Evolutionary conservation across 768 basidiomycete genomes (phyloP), one percentile per base, ranked within the genome.

Genomic region (Pleurotus cornucopiae): DNA sequence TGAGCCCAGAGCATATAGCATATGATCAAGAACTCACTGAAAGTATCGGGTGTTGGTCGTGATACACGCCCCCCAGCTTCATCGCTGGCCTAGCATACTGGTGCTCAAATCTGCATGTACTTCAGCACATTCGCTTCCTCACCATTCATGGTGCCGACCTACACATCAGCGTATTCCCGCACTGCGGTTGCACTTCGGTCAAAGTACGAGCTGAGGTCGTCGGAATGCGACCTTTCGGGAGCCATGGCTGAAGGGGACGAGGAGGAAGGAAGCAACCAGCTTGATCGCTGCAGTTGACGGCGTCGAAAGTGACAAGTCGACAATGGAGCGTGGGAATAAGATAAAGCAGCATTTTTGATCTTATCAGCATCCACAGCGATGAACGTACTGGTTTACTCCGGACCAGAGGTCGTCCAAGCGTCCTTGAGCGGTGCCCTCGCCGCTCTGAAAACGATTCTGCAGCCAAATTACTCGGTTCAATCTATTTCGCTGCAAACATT

Each of bases 381-480:
- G 85, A 83, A 91, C 69, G 85, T 91, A n/a, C 80, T 91, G 56
- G 76, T 90, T 52, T 89, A 88, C 67, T 69, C 81, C 49, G 86
- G 84, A 4, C 78, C 83, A 39, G 86, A 88, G 58, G 76, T 81
- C 6, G 68, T 80, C 7, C 73, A 76, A 40, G 66, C 75, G 30
- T 77, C 75, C 6, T 67, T 80, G 40, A 62, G 72, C 54, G 65
- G 78, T 60, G 67, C 81, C 5, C 60, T 83, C 21, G 57, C 72
- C 3, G 67, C 72, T 1, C 78, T 94, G 14, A 75, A 79, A 26
- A 65, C 76, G 2, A 62, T 89, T 25, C 82, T 96, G 16, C 64
- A 77, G 12, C 86, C 91, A 0, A 79, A 86, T 66, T 95, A 94
- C 67, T 83, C 89, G 11, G 84, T 96, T 43, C 90, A 91, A 57